phyloP scores from a whole-genome alignment of 2,329 filamentous ascomycete species.

The Fusarium albosuccineum region DNA sequence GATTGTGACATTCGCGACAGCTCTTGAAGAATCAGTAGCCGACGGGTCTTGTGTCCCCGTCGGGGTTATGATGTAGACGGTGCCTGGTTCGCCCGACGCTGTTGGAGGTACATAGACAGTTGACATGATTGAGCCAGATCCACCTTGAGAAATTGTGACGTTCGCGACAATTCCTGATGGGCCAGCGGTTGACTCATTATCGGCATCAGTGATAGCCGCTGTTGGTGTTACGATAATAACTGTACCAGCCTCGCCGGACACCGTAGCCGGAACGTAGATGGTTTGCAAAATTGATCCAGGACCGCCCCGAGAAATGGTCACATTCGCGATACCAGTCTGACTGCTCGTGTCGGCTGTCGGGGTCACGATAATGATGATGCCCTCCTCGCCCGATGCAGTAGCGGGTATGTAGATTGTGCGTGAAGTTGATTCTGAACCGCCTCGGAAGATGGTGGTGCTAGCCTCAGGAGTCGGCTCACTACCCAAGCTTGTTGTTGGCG shows the following conservation, averaged over 20 bases:
- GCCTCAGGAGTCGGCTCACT: neutral
- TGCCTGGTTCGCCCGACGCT: neutral
- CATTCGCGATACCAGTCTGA: neutral
- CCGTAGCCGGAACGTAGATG: neutral
- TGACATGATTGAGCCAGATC: constrained; percentile 1
- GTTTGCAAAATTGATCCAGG: constrained; percentile 2
- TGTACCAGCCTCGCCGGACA: neutral
- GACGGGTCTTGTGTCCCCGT: too few species aligned
- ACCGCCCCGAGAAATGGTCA: constrained; percentile 5
- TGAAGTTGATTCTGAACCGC: neutral
- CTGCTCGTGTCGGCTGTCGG: neutral
- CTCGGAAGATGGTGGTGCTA: neutral
- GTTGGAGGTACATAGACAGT: constrained; percentile 25
- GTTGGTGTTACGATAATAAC: constrained; percentile 4
- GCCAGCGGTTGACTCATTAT: neutral
- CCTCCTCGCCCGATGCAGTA: neutral
- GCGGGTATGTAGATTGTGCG: neutral
- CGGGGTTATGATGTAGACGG: too few species aligned
- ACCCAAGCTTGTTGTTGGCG: neutral
- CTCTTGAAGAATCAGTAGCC: neutral
- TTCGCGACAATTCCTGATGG: neutral
- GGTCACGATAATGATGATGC: constrained; percentile 10
- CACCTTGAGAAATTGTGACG: constrained; percentile 11
- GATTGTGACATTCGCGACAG: neutral
- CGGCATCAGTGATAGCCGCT: neutral